Conservation (phyloP, 257 asterid genomes). For the Dorcoceras hygrometricum region DNA sequence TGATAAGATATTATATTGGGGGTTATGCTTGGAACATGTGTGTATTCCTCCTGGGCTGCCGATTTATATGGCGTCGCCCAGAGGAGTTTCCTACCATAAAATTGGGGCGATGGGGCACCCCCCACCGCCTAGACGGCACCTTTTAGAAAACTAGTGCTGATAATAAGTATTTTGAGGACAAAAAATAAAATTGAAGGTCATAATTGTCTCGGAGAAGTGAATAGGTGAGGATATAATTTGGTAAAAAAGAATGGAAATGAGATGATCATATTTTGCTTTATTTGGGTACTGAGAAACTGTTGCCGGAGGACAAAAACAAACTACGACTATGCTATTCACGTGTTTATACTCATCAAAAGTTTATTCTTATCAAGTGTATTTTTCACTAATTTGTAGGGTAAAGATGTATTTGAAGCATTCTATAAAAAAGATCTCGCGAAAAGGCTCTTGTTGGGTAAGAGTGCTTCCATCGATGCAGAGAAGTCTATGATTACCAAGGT, state of each 20-base stretch:
- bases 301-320: not conserved
- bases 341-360: not conserved
- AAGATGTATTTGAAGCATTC: conserved; percentile 66
- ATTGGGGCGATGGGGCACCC: too few species aligned
- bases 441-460: conserved; percentile 86
- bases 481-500: conserved; percentile 84
- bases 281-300: not conserved
- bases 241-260: not conserved
- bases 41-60: too few species aligned
- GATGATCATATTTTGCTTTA: not conserved
- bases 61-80: too few species aligned
- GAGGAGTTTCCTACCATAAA: too few species aligned
- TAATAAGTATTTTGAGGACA: not conserved
- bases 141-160: too few species aligned
- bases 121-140: too few species aligned
- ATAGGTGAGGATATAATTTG: not conserved
- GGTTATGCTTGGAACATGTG: not conserved
- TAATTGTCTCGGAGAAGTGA: not conserved
- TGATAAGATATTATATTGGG: not conserved
- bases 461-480: conserved; percentile 97
- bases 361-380: conserved; percentile 2
- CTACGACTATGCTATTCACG: not conserved
- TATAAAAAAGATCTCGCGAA: conserved; percentile 78
- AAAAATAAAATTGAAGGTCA: not conserved
- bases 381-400: conserved; percentile 38